Conservation (phyloP, 306 rosid genomes). For the Quillaja saponaria region DNA sequence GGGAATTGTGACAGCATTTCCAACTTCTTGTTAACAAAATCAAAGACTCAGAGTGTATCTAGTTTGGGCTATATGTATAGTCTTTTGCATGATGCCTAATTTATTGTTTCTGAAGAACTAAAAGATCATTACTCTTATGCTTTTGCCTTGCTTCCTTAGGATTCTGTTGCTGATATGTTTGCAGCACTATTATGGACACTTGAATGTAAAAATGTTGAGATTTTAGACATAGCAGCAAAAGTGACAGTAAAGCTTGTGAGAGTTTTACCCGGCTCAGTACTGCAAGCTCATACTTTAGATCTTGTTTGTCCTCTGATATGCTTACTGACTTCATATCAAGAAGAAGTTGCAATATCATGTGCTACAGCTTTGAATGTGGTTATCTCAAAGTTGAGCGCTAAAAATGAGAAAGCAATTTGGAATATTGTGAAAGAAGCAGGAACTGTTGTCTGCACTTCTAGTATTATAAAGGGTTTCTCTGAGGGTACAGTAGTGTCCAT, state of each 20-base stretch:
- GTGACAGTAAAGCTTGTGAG: conserved; percentile 58
- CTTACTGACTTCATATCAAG: conserved; percentile 53
- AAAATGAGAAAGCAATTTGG: conserved; percentile 61
- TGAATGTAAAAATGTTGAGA: conserved; percentile 45
- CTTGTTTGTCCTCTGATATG: conserved; percentile 65
- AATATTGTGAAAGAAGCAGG: conserved; percentile 52
- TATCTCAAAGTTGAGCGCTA: conserved; percentile 54
- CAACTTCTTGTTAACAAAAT: neutral
- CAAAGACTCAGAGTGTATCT: neutral
- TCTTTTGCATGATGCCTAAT: conserved; percentile 1
- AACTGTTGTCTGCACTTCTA: conserved; percentile 41
- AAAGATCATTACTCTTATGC: conserved; percentile 7
- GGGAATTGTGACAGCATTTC: neutral
- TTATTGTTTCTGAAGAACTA: conserved; percentile 3
- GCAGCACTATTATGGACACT: conserved; percentile 80
- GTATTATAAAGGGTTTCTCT: conserved; percentile 39
- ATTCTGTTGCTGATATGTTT: conserved; percentile 56
- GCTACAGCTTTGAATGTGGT: conserved; percentile 62
- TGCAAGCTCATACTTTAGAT: conserved; percentile 55
- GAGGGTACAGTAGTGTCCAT: conserved; percentile 35
- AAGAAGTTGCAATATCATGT: conserved; percentile 55
- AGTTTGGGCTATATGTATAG: conserved; percentile 2
- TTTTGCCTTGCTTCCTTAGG: conserved; percentile 49
- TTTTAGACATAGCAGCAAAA: conserved; percentile 56
- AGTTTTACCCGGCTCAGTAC: conserved; percentile 48